Evolutionary conservation across 441 rosid genomes (phyloP).

Genomic region (Populus hybrid): DNA sequence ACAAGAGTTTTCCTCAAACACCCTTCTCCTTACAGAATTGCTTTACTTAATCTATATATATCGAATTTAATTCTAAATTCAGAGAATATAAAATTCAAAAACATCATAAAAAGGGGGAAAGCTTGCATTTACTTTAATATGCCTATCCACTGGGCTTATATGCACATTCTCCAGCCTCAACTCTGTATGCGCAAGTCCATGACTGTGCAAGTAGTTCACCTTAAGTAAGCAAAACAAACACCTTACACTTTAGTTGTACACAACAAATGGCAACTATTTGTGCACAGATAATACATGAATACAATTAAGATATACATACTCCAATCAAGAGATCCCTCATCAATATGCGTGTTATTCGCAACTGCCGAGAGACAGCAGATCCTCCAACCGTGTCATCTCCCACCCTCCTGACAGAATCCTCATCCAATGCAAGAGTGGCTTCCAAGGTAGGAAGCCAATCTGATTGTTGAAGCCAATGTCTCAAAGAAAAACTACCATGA

Average conservation of each 20-base stretch:
- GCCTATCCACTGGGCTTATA: constrained; percentile 92
- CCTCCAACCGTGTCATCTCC: constrained; percentile 98
- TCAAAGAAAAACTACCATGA: constrained; percentile 41
- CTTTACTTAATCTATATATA: neutral
- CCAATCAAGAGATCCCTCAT: constrained; percentile 96
- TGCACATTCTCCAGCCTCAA: constrained; percentile 36
- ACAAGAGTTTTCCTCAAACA: neutral
- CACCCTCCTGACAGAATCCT: constrained; percentile 77
- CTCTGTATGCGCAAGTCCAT: constrained; percentile 98
- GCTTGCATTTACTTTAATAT: constrained; percentile 62
- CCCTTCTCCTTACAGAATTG: neutral
- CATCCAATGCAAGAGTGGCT: constrained; percentile 93
- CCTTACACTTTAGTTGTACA: neutral
- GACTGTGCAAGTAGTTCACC: constrained; percentile 98
- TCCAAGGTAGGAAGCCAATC: constrained; percentile 97
- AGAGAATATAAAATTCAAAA: neutral
- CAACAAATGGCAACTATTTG: neutral
- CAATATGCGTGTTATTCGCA: constrained; percentile 69
- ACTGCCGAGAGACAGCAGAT: constrained; percentile 83
- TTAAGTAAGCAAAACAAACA: constrained; percentile 24
- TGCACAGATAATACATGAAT: neutral
- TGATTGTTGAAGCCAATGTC: constrained; percentile 89
- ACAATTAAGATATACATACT: constrained; percentile 43
- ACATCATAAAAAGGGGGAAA: neutral
- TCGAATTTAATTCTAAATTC: neutral